Evolutionary conservation across 2,329 filamentous ascomycete species (phyloP).

Genomic region (Conoideocrella luteorostrata): DNA sequence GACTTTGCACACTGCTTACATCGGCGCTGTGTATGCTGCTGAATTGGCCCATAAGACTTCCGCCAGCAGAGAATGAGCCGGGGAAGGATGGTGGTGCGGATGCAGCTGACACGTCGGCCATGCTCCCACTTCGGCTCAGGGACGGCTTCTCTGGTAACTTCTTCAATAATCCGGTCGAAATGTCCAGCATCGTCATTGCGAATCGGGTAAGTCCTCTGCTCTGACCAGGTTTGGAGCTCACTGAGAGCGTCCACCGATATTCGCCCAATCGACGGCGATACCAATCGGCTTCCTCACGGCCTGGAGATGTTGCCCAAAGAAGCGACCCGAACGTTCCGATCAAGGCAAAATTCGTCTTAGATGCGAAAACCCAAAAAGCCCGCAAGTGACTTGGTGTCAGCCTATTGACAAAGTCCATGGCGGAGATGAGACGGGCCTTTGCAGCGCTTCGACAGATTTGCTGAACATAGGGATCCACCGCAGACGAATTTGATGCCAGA

Average conservation of each 20-base stretch:
- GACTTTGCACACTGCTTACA: constrained; percentile 45
- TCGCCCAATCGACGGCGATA: constrained; percentile 80
- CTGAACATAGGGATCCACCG: constrained; percentile 71
- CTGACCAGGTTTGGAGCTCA: constrained; percentile 68
- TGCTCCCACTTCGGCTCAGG: constrained; percentile 50
- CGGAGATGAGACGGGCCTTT: constrained; percentile 87
- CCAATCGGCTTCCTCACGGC: constrained; percentile 84
- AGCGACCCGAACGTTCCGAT: constrained; percentile 91
- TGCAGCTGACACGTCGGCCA: constrained; percentile 37
- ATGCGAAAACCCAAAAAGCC: constrained; percentile 90
- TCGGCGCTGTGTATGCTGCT: constrained; percentile 41
- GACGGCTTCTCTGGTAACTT: constrained; percentile 65
- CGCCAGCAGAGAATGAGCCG: constrained; percentile 24
- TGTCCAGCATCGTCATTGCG: constrained; percentile 73
- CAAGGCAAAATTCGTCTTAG: constrained; percentile 84
- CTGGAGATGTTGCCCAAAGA: constrained; percentile 82
- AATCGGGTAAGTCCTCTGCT: constrained; percentile 56
- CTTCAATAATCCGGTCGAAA: constrained; percentile 61
- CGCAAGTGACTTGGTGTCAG: constrained; percentile 78
- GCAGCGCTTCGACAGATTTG: constrained; percentile 92
- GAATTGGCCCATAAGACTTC: constrained; percentile 32
- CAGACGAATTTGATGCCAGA: constrained; percentile 39
- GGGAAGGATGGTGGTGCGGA: constrained; percentile 18
- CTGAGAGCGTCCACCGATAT: constrained; percentile 89
- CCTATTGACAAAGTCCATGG: constrained; percentile 96